A percentile compares a stretch with the other conserved stretches of the same genome.
These are phyloP conservation scores for Debaryomyces psychrophilus DNA, from an alignment of 1,139 yeast genomes.

Conservation along the genomic window DNA sequence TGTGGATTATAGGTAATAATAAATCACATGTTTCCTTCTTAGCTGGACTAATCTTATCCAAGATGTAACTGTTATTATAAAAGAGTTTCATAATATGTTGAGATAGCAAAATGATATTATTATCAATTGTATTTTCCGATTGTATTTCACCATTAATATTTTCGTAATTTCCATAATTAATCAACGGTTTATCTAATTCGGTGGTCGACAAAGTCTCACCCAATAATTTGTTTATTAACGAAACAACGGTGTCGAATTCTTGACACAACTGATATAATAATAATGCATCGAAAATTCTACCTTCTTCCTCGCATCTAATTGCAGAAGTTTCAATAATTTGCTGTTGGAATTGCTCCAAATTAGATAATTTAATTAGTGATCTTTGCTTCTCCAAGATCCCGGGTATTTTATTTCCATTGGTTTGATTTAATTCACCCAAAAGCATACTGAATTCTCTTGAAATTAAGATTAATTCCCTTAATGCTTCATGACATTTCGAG, in stretches of 20 bases:
- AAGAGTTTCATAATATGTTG: slow-evolving; percentile 58
- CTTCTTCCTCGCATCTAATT: slow-evolving; percentile 86
- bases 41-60: slow-evolving; percentile 45
- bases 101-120: slow-evolving; percentile 58
- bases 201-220: slow-evolving; percentile 79
- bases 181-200: slow-evolving; percentile 68
- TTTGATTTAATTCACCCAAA: slow-evolving; percentile 71
- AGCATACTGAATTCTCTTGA: slow-evolving; percentile 83
- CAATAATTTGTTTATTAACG: slow-evolving; percentile 71
- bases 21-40: slow-evolving; percentile 65
- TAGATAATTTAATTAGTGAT: slow-evolving; percentile 60
- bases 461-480: slow-evolving; percentile 81
- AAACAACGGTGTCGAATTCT: slow-evolving; percentile 84
- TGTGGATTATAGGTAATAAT: slow-evolving; percentile 66
- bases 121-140: slow-evolving; percentile 39
- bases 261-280: slow-evolving; percentile 85
- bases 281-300: slow-evolving; percentile 84
- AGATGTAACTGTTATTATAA: slow-evolving; percentile 53
- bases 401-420: slow-evolving; percentile 74
- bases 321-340: slow-evolving; percentile 87
- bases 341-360: slow-evolving; percentile 49
- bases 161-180: slow-evolving; percentile 40
- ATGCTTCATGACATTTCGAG: slow-evolving; percentile 72
- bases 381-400: slow-evolving; percentile 86
- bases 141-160: slow-evolving; percentile 25